These are phyloP conservation scores for Umbelopsis ramanniana DNA, from an alignment of 192 early-diverging fungal species.

Conservation along the genomic window DNA sequence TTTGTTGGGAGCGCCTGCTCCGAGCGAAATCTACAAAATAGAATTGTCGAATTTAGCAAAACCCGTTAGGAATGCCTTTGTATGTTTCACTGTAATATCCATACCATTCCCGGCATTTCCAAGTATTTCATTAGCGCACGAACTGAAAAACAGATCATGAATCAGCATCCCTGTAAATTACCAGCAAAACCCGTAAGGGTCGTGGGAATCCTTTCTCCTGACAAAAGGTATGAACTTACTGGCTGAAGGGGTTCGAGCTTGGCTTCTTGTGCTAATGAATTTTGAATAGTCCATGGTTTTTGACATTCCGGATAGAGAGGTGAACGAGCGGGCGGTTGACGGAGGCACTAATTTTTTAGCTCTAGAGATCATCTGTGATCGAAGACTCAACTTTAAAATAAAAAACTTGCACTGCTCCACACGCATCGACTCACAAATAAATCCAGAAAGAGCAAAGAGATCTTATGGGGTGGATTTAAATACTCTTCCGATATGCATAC, in stretches of 20 bases:
- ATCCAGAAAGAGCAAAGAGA: too few relatives aligned
- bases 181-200: slow-evolving; percentile 43
- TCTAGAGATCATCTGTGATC: too few relatives aligned
- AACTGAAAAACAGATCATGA: not conserved
- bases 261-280: slow-evolving; percentile 46
- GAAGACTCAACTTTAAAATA: too few relatives aligned
- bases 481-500: too few relatives aligned
- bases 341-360: too few relatives aligned
- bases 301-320: not conserved
- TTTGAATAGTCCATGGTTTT: slow-evolving; percentile 42
- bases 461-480: too few relatives aligned
- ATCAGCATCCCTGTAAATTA: slow-evolving; percentile 10
- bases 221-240: slow-evolving; percentile 35
- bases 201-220: not conserved
- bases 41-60: not conserved
- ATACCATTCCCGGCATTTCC: slow-evolving; percentile 51
- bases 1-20: slow-evolving; percentile 72
- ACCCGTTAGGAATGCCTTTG: too few relatives aligned
- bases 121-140: slow-evolving; percentile 5
- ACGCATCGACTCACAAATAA: too few relatives aligned
- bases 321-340: not conserved
- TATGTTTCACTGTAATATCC: not conserved
- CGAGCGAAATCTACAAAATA: slow-evolving; percentile 60
- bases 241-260: slow-evolving; percentile 47
- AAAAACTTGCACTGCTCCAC: too few relatives aligned